Conservation (phyloP, 768 basidiomycete genomes). For the Amanita muscaria region DNA sequence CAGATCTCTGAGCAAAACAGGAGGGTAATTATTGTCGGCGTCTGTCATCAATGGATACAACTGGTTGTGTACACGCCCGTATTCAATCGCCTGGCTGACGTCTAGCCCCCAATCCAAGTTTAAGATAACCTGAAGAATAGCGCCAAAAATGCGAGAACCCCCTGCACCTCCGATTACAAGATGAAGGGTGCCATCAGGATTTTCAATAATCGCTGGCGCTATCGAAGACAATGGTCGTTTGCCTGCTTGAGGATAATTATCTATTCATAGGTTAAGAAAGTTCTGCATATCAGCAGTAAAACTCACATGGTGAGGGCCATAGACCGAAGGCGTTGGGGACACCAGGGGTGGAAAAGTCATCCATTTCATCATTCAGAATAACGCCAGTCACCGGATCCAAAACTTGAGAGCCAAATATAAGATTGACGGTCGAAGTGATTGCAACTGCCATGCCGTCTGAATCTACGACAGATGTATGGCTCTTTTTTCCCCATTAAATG, state of each 20-base stretch:
- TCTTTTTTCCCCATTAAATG: slow-evolving; percentile 31
- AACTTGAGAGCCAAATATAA: slow-evolving; percentile 83
- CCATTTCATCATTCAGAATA: slow-evolving; percentile 91
- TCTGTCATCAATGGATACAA: slow-evolving; percentile 59
- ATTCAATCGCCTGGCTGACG: slow-evolving; percentile 74
- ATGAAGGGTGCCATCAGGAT: slow-evolving; percentile 64
- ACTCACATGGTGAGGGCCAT: slow-evolving; percentile 70
- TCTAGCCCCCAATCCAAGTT: slow-evolving; percentile 80
- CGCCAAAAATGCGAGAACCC: slow-evolving; percentile 75
- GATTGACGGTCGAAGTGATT: slow-evolving; percentile 84
- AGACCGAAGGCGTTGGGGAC: slow-evolving; percentile 78
- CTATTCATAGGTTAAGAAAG: slow-evolving; percentile 25
- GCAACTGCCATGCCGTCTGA: slow-evolving; percentile 79
- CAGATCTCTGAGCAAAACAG: slow-evolving; percentile 47
- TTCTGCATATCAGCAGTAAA: background rate
- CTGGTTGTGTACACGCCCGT: slow-evolving; percentile 78
- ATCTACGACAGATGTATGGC: slow-evolving; percentile 81
- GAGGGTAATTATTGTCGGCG: slow-evolving; percentile 54
- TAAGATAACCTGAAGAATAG: slow-evolving; percentile 71
- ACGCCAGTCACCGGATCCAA: slow-evolving; percentile 84
- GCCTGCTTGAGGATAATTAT: slow-evolving; percentile 81
- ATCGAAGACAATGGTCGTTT: slow-evolving; percentile 91
- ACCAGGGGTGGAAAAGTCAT: slow-evolving; percentile 87
- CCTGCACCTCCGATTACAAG: slow-evolving; percentile 79
- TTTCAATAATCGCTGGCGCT: slow-evolving; percentile 70